Evolutionary conservation across 495 filamentous ascomycete genomes (phyloP).

Genomic region (Aspergillus egyptiacus): DNA sequence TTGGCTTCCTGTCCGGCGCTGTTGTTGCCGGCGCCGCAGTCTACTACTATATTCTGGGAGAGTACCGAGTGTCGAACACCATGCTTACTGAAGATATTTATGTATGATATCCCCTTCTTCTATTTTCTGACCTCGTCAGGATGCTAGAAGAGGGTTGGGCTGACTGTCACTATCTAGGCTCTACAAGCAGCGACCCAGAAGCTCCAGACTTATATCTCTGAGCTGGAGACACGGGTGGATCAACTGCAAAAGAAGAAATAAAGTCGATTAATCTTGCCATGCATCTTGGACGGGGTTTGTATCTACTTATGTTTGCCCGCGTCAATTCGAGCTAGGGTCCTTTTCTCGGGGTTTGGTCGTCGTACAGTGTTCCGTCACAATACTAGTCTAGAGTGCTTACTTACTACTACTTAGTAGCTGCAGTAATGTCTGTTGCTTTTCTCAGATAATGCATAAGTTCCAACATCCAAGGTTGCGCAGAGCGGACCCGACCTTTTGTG

Average conservation of each 20-base stretch:
- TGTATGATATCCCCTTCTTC: constrained; percentile 55
- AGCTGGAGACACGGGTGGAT: constrained; percentile 77
- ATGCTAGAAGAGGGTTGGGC: background rate
- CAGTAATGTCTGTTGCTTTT: too few species aligned
- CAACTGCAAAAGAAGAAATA: constrained; percentile 52
- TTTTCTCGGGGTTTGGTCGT: too few species aligned
- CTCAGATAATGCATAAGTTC: too few species aligned
- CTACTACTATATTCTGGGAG: constrained; percentile 87
- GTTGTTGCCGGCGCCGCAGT: constrained; percentile 71
- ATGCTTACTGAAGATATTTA: constrained; percentile 93
- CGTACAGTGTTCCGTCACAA: too few species aligned
- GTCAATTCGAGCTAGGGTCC: too few species aligned
- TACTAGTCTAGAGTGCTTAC: too few species aligned
- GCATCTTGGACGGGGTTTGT: too few species aligned
- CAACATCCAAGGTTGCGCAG: too few species aligned
- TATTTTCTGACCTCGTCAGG: background rate
- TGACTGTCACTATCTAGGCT: constrained; percentile 47
- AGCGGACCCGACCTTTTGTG: too few species aligned
- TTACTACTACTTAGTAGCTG: too few species aligned
- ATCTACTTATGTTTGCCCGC: background rate
- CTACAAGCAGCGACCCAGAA: constrained; percentile 82
- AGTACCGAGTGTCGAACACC: constrained; percentile 92
- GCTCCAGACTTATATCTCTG: constrained; percentile 73
- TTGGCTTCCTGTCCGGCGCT: constrained; percentile 88
- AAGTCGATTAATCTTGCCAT: too few species aligned